Evolutionary conservation across 495 filamentous ascomycete species (phyloP).

Genomic region (Entonaema liquescens): DNA sequence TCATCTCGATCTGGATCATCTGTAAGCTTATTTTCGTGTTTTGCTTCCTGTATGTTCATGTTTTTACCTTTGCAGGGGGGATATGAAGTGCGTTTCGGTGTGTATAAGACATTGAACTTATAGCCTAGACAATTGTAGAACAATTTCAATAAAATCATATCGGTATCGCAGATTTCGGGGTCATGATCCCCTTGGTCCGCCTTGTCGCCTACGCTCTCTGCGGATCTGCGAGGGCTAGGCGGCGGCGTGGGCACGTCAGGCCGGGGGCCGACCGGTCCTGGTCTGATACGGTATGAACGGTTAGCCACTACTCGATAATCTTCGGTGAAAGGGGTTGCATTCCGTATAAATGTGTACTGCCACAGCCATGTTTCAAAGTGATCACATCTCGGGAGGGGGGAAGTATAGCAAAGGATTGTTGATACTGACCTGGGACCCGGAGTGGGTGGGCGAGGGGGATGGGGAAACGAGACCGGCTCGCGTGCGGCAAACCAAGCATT

Average conservation of each 20-base stretch:
- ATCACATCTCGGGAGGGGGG: not conserved
- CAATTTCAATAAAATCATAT: not conserved
- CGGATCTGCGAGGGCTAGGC: conserved; percentile 40
- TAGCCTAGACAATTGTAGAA: conserved; percentile 6
- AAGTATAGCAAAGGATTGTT: not conserved
- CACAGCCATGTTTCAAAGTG: conserved; percentile 26
- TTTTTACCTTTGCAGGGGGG: not conserved
- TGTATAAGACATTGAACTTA: not conserved
- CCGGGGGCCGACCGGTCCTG: conserved; percentile 39
- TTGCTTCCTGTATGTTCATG: not conserved
- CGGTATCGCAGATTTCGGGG: not conserved
- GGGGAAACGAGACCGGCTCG: conserved; percentile 23
- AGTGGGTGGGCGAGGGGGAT: conserved; percentile 43
- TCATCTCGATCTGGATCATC: conserved; percentile 16
- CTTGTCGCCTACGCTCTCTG: not conserved
- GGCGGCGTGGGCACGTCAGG: conserved; percentile 46
- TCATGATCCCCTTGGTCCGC: not conserved
- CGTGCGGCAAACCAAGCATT: conserved; percentile 10
- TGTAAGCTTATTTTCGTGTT: conserved; percentile 40
- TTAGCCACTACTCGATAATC: not conserved
- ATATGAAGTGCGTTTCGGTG: conserved; percentile 1
- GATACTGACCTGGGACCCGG: conserved; percentile 40
- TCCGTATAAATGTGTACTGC: conserved; percentile 8
- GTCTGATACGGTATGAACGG: conserved; percentile 19
- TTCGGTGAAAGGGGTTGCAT: not conserved